phyloP scores from a whole-genome alignment of 352 stramenopile genomes.

The Globisporangium rhizosaccharum region DNA sequence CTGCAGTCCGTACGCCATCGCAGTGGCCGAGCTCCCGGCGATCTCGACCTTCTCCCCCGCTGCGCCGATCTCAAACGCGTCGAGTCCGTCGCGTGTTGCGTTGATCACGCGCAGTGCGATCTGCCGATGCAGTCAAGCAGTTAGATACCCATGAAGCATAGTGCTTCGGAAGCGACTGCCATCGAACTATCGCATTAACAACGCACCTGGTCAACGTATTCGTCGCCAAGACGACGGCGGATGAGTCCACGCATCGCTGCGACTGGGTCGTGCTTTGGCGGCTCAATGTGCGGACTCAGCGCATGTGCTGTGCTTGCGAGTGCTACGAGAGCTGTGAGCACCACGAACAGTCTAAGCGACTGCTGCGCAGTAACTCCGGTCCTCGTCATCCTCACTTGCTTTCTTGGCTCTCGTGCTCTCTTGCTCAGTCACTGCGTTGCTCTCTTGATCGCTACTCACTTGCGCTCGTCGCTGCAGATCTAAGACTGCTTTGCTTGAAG shows the following conservation, averaged over 20 bases:
- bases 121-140: conserved; percentile 5
- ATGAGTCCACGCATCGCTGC: conserved; percentile 50
- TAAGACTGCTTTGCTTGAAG: conserved; percentile 2
- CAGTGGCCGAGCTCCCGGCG: conserved; percentile 43
- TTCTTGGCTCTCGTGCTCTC: not conserved
- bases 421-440: not conserved
- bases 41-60: conserved; percentile 48
- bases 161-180: too few species aligned
- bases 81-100: conserved; percentile 31
- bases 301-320: conserved; percentile 11
- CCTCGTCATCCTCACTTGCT: conserved; percentile 2
- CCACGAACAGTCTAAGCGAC: conserved; percentile 12
- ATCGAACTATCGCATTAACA: not conserved
- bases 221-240: conserved; percentile 36
- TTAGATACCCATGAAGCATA: not conserved
- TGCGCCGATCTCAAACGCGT: conserved; percentile 57
- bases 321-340: conserved; percentile 12
- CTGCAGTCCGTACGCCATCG: conserved; percentile 66
- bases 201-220: conserved; percentile 62
- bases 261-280: conserved; percentile 40
- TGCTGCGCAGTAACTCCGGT: not conserved
- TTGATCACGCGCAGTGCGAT: conserved; percentile 51
- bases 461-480: conserved; percentile 9
- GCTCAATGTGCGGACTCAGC: conserved; percentile 19
- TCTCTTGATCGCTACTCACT: not conserved